Percentiles rank a stretch among this genome's conserved stretches.
Evolutionary conservation across 2,329 filamentous ascomycete species (phyloP).

Genomic region (Verruconis gallopava): DNA sequence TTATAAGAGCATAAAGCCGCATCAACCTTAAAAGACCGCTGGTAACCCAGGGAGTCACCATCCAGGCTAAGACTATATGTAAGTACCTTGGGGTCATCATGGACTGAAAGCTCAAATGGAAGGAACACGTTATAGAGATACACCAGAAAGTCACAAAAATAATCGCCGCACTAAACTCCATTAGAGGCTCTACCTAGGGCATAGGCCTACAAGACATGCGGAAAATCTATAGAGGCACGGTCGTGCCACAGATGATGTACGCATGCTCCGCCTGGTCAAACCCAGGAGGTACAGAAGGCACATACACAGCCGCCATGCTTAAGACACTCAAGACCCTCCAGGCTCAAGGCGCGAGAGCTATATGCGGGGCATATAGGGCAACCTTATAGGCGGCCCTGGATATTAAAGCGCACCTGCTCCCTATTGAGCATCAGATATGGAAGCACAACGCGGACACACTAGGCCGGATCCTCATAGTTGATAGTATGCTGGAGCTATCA

Average conservation of each 20-base stretch:
- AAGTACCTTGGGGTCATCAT: constrained; percentile 16
- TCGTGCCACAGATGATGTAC: constrained; percentile 21
- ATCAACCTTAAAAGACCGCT: constrained; percentile 10
- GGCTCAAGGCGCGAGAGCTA: background rate
- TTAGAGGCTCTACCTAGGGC: constrained; percentile 14
- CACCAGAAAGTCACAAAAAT: constrained; percentile 12
- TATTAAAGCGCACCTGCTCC: background rate
- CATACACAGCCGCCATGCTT: background rate
- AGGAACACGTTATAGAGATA: constrained; percentile 12
- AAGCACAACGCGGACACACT: too few relatives aligned
- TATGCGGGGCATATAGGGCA: background rate
- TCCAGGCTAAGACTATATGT: constrained; percentile 10
- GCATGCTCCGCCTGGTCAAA: constrained; percentile 7
- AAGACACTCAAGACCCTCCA: background rate
- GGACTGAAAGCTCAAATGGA: constrained; percentile 13
- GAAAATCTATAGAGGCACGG: constrained; percentile 18
- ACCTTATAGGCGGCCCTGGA: background rate
- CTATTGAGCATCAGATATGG: background rate
- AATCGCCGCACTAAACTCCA: constrained; percentile 12
- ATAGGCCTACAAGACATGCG: constrained; percentile 13
- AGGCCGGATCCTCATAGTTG: too few relatives aligned
- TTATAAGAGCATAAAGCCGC: constrained; percentile 12
- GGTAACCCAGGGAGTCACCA: constrained; percentile 11
- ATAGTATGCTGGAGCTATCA: too few relatives aligned
- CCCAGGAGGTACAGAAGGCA: background rate